Conservation (phyloP, 2,329 filamentous ascomycete genomes). For the Cucurbitaria berberidis region DNA sequence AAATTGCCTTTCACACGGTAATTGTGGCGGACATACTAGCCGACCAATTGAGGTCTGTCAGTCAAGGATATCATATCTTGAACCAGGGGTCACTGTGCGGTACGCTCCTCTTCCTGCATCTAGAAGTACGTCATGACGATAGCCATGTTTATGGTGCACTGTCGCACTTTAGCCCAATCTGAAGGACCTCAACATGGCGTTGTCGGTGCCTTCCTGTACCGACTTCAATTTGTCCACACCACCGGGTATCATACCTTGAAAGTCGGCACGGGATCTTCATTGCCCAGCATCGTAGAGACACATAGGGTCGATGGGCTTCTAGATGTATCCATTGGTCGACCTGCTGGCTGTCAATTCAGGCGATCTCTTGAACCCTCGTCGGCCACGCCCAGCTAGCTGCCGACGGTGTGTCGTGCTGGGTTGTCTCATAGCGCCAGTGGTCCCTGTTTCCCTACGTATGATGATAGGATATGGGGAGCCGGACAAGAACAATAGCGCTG, state of each 20-base stretch:
- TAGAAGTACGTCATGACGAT: constrained; percentile 18
- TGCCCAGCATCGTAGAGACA: constrained; percentile 3
- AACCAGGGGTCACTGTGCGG: constrained; percentile 6
- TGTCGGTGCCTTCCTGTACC: constrained; percentile 26
- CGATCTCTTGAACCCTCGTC: constrained; percentile 1
- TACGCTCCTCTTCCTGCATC: constrained; percentile 1
- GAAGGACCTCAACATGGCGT: constrained; percentile 21
- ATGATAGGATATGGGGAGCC: constrained; percentile 28
- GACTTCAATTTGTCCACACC: constrained; percentile 14
- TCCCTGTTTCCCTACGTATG: constrained; percentile 13
- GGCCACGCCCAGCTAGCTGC: constrained; percentile 5
- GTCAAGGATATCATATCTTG: constrained; percentile 1
- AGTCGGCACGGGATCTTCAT: constrained; percentile 9
- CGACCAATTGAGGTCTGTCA: background rate
- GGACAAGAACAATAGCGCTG: constrained; percentile 17
- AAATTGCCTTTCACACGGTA: background rate
- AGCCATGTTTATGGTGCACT: constrained; percentile 15
- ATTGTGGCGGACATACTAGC: background rate
- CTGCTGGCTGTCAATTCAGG: constrained; percentile 6
- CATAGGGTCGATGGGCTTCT: constrained; percentile 7
- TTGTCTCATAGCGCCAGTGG: constrained; percentile 8
- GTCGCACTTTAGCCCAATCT: constrained; percentile 15
- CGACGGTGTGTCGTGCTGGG: constrained; percentile 7
- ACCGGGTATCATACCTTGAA: constrained; percentile 11
- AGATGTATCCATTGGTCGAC: constrained; percentile 10